Conservation (phyloP, 2,329 filamentous ascomycete genomes). For the Paramyrothecium sp. region DNA sequence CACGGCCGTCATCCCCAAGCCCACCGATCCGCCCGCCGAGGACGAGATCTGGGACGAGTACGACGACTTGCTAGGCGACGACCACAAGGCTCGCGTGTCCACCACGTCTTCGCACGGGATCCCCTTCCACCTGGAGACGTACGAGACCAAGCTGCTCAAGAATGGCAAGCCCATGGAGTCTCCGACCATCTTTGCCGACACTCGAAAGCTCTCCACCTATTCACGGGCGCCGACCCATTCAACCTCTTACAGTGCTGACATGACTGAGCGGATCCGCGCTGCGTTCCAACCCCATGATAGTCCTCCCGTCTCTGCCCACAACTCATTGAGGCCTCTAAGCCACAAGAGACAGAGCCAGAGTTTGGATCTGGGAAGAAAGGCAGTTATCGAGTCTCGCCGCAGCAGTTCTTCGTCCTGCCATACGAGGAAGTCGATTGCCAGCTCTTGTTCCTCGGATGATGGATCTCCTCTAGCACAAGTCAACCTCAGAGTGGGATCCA, state of each 20-base stretch:
- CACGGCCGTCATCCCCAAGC: constrained; percentile 64
- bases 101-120: constrained; percentile 55
- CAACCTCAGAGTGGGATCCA: constrained; percentile 74
- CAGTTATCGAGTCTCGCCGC: constrained; percentile 24
- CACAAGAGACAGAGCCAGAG: constrained; percentile 18
- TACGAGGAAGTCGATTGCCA: constrained; percentile 40
- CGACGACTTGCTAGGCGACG: constrained; percentile 75
- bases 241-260: constrained; percentile 54
- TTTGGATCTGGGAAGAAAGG: constrained; percentile 21
- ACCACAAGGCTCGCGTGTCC: constrained; percentile 43
- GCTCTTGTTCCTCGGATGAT: constrained; percentile 50
- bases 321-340: constrained; percentile 35
- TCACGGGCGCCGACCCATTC: constrained; percentile 39
- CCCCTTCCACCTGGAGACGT: constrained; percentile 55
- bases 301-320: constrained; percentile 42
- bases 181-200: constrained; percentile 39
- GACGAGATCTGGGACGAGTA: constrained; percentile 96
- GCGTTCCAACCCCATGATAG: constrained; percentile 42
- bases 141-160: constrained; percentile 35
- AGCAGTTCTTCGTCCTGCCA: constrained; percentile 28
- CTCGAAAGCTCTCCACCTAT: constrained; percentile 26
- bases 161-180: constrained; percentile 41
- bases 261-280: constrained; percentile 50
- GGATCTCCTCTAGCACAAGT: constrained; percentile 67
- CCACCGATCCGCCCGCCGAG: constrained; percentile 63